Conservation (phyloP, 495 filamentous ascomycete species). For the Chaetomium cochliodes region DNA sequence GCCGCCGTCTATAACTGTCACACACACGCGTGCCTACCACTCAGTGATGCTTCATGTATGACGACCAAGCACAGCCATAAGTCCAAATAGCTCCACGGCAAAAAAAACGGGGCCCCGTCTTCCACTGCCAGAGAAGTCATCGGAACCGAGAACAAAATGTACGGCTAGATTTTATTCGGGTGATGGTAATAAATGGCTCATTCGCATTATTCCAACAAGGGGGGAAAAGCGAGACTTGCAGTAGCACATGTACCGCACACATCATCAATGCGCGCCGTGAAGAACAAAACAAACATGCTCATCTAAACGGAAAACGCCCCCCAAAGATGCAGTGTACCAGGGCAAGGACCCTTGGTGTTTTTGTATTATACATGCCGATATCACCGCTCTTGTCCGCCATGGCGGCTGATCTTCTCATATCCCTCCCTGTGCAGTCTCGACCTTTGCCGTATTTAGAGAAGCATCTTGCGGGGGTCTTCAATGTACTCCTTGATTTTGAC, state of each 20-base stretch:
- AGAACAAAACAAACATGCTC: conserved; percentile 16
- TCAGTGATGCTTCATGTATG: too few species aligned
- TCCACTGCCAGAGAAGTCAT: too few species aligned
- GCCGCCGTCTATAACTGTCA: too few species aligned
- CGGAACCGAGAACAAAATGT: not conserved
- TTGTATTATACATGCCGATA: conserved; percentile 31
- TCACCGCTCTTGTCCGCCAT: not conserved
- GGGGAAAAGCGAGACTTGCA: not conserved
- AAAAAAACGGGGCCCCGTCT: too few species aligned
- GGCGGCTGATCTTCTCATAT: not conserved
- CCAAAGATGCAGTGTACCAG: conserved; percentile 19
- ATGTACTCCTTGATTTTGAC: conserved; percentile 99
- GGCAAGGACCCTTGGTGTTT: not conserved
- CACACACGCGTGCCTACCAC: too few species aligned
- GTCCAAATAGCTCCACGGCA: too few species aligned
- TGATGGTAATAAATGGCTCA: not conserved
- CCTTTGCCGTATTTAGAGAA: conserved; percentile 51
- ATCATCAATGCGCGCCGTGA: not conserved
- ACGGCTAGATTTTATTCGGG: not conserved
- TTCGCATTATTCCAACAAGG: not conserved
- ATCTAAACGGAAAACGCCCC: conserved; percentile 25
- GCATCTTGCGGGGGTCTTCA: conserved; percentile 92
- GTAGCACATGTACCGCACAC: not conserved
- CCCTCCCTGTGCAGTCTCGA: not conserved
- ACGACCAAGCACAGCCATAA: too few species aligned